Base-by-base conservation (phyloP, 2,329 filamentous ascomycete species). In the Botrytis cinerea region DNA sequence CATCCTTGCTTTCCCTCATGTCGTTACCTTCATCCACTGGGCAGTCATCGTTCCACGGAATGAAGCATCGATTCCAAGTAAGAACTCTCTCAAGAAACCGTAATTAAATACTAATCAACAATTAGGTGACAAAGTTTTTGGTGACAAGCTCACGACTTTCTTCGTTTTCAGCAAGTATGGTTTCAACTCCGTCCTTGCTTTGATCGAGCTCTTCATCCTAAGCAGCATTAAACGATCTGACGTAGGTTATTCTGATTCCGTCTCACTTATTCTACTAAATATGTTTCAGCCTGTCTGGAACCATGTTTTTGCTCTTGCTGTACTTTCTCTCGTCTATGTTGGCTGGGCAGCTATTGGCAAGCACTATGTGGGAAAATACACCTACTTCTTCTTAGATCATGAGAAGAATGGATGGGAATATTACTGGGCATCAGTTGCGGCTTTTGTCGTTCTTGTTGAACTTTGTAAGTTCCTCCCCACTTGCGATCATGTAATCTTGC, bases 361-460 rank as follows among this genome's bases (percentile, higher is more conserved):
- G 57, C 70, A 75, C 25, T 28, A 76, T 57, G 76, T 78, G 16
- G 79, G 77, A 40, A 75, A 77, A 66, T 81, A 78, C 70, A 71
- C 74, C 6, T 81, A 78, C 68, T 81, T 75, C 71, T 81, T 79
- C 76, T 75, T 82, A 38, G 79, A 82, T 57, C 75, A 78, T 60
- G 75, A 77, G 57, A 62, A 75, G 28, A 73, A 78, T 62, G 77
- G 77, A 35, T 79, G 78, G 76, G 77, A 80, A 67, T 73, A 80
- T 60, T 76, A 76, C 60, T 59, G 75, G 25, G 62, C 75, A 48
- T 73, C 74, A 25, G 76, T 78, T 70, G 59, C 75, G 59, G 75
- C 67, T 32, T 78, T 80, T 48, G 54, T 73, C 62, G 72, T 71
- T 28, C 51, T 78, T 14, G 63, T 64, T 22, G 75, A 79, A 51